Evolutionary conservation across 352 stramenopile species (phyloP).

Genomic region (Elongisporangium anandrum): DNA sequence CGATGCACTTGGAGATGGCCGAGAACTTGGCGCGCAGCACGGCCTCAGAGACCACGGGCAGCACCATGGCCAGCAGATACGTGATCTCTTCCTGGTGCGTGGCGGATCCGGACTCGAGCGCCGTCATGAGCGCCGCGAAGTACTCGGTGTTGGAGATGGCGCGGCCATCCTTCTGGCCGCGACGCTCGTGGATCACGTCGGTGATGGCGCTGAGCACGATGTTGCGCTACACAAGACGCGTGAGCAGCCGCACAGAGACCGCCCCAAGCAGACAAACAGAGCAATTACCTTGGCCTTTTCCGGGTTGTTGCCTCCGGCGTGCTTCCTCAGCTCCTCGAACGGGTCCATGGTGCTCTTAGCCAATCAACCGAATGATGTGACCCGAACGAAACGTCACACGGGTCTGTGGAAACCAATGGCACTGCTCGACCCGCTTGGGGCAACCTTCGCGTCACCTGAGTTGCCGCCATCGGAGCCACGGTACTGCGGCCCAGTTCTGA

Average conservation of each 20-base stretch:
- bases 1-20: conserved; percentile 63
- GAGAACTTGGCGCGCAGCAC: conserved; percentile 80
- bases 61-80: conserved; percentile 69
- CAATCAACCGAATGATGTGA: background rate
- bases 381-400: background rate
- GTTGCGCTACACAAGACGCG: conserved; percentile 41
- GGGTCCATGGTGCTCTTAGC: conserved; percentile 41
- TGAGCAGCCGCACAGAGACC: background rate
- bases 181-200: conserved; percentile 81
- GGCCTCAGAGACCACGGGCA: conserved; percentile 64
- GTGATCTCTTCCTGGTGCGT: conserved; percentile 77
- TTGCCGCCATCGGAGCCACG: background rate
- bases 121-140: conserved; percentile 85
- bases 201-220: conserved; percentile 79
- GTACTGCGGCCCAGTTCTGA: background rate
- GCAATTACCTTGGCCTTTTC: conserved; percentile 63
- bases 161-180: conserved; percentile 16
- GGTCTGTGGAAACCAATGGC: conserved; percentile 30
- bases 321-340: conserved; percentile 77
- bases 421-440: conserved; percentile 17
- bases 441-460: conserved; percentile 34
- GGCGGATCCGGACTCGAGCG: conserved; percentile 62
- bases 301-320: conserved; percentile 68
- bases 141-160: conserved; percentile 81
- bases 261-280: too few relatives aligned